Evolutionary conservation across 1,284 basidiomycete genomes (phyloP).

Genomic region (Athelia sp.): DNA sequence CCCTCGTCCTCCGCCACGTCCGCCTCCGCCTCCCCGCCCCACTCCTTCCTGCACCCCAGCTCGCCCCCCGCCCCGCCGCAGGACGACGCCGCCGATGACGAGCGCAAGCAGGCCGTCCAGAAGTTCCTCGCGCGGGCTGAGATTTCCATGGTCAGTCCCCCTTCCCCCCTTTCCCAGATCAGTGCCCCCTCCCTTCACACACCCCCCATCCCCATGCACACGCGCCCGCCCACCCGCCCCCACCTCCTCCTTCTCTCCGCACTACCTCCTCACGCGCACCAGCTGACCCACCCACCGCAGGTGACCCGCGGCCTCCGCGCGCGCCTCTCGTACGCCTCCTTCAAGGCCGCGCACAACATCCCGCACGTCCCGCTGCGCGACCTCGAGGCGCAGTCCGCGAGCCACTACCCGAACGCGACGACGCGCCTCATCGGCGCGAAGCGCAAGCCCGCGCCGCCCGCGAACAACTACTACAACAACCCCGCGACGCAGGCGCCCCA

Average conservation of each 20-base stretch:
- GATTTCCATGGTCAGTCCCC: slow-evolving; percentile 62
- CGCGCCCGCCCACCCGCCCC: background rate
- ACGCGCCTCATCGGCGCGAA: slow-evolving; percentile 49
- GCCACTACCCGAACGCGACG: slow-evolving; percentile 30
- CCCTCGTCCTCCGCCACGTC: too few relatives aligned
- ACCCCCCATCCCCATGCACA: slow-evolving; percentile 3
- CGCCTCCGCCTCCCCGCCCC: too few relatives aligned
- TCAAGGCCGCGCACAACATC: slow-evolving; percentile 72
- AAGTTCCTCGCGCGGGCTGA: slow-evolving; percentile 73
- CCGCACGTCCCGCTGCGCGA: slow-evolving; percentile 59
- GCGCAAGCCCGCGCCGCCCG: slow-evolving; percentile 36
- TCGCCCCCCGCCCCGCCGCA: too few relatives aligned
- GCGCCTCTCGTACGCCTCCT: slow-evolving; percentile 73
- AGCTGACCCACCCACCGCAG: slow-evolving; percentile 38
- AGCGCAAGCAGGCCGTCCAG: slow-evolving; percentile 59
- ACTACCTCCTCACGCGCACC: slow-evolving; percentile 13
- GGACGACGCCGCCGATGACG: slow-evolving; percentile 25
- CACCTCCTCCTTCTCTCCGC: slow-evolving; percentile 8
- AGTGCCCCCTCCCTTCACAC: slow-evolving; percentile 15
- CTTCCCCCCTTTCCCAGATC: slow-evolving; percentile 8
- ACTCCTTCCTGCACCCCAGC: too few relatives aligned
- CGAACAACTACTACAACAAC: slow-evolving; percentile 43
- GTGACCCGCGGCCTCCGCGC: slow-evolving; percentile 72
- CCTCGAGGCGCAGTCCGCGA: slow-evolving; percentile 55
- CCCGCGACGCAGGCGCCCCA: slow-evolving; percentile 37